Evolutionary conservation across 352 stramenopile genomes (phyloP), one percentile per base, ranked within the genome.

Genomic region (Blastocystis hominis): DNA sequence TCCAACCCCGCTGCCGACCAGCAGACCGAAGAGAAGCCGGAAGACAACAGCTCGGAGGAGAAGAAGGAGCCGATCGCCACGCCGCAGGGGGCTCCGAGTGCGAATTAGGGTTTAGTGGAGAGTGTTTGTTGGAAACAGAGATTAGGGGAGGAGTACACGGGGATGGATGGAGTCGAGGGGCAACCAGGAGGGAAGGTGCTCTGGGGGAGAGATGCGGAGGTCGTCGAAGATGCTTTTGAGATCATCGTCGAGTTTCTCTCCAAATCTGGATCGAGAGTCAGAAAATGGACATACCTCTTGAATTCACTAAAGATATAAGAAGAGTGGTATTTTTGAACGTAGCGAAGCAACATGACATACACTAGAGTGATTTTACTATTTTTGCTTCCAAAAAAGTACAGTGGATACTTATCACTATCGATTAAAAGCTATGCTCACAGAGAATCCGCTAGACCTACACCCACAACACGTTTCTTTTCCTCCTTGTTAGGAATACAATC

Each of bases 401-500:
- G n/a, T 3, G 72, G 72, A 68, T 84, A 84, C 47, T 44, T 44
- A 24, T 63, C 50, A 2, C 54, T 68, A 30, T 84, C 56, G n/a
- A 84, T 64, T 0, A 84, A 34, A 34, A 69, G 46, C 72, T 84
- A 84, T 0, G 46, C 4, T 30, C 4, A 15, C n/a, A 84, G 15
- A 53, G 5, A 42, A 20, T 6, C 3, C 66, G 0, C 36, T 10
- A 0, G 68, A 13, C 34, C 7, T 24, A 84, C 72, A 68, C 72
- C 68, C 6, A 68, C 62, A n/a, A 84, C 72, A 53, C 72, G 47
- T 20, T 69, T 66, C 53, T 84, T 84, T 53, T 84, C 72, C 46
- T 84, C 72, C 44, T 84, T 84, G 36, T 53, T 84, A 53, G 72
- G 72, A 68, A 84, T 84, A 84, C 72, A 84, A 34, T 84, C 72